Conservation (phyloP, 495 filamentous ascomycete genomes). For the Aspergillus nidulans region DNA sequence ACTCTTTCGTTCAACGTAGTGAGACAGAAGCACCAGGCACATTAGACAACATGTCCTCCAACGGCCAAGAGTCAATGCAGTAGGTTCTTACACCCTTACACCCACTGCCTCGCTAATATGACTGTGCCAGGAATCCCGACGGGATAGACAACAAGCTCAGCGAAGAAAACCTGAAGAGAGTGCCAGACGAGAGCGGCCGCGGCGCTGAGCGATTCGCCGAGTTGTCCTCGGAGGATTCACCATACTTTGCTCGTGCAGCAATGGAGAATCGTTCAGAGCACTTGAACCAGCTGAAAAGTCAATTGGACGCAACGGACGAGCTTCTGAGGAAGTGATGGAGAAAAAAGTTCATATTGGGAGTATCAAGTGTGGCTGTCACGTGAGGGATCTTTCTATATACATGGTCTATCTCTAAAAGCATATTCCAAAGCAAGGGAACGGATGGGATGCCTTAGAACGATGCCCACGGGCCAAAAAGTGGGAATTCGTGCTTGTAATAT, state of each 20-base stretch:
- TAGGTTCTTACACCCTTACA: conserved; percentile 6
- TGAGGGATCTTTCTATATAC: conserved; percentile 23
- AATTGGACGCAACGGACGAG: conserved; percentile 33
- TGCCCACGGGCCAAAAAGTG: not conserved
- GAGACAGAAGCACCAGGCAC: not conserved
- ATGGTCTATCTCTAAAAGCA: conserved; percentile 18
- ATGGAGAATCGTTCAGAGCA: conserved; percentile 34
- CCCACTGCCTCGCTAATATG: not conserved
- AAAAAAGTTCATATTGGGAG: not conserved
- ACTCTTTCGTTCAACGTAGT: no score
- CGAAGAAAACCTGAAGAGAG: conserved; percentile 29
- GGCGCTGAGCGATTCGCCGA: conserved; percentile 32
- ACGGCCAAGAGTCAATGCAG: conserved; percentile 13
- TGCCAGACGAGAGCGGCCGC: conserved; percentile 25
- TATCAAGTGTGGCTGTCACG: conserved; percentile 1
- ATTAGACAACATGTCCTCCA: conserved; percentile 18
- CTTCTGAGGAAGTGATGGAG: conserved; percentile 26
- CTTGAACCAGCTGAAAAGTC: conserved; percentile 28
- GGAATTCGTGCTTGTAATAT: not conserved
- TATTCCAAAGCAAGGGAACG: not conserved
- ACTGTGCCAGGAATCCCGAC: conserved; percentile 17
- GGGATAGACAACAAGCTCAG: conserved; percentile 21
- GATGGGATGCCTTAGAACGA: conserved; percentile 7
- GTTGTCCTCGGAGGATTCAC: conserved; percentile 31
- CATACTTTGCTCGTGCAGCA: conserved; percentile 35